Conservation (phyloP, 495 filamentous ascomycete species). For the Xylaria longipes region DNA sequence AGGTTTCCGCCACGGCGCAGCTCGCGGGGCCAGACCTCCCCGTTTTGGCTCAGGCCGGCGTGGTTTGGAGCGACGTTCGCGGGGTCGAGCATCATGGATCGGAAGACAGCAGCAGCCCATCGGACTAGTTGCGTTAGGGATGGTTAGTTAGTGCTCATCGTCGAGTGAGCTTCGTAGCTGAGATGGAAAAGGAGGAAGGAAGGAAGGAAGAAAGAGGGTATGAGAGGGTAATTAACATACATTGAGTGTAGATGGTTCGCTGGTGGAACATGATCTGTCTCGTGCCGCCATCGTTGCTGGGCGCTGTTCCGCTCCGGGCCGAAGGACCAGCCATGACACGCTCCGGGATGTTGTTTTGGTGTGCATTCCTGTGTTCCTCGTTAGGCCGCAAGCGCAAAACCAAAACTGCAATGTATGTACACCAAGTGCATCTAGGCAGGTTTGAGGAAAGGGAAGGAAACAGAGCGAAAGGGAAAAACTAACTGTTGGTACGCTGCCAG, state of each 20-base stretch:
- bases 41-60: background rate
- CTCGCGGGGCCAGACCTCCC: background rate
- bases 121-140: background rate
- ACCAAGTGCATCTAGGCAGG: background rate
- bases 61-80: background rate
- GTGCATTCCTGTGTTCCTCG: background rate
- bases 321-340: background rate
- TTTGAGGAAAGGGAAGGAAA: background rate
- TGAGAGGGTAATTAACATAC: background rate
- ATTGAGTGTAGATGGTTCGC: background rate
- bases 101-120: background rate
- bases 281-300: conserved; percentile 1
- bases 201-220: background rate
- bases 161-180: background rate
- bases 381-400: background rate
- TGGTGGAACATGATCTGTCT: conserved; percentile 5
- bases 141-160: background rate
- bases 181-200: background rate
- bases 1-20: background rate
- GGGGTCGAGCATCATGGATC: conserved; percentile 2
- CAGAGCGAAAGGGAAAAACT: background rate
- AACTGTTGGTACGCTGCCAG: background rate
- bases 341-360: conserved; percentile 3
- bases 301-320: background rate
- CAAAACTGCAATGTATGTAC: background rate